Conservation (phyloP, 306 rosid species). For the Gastrolobium villosum region DNA sequence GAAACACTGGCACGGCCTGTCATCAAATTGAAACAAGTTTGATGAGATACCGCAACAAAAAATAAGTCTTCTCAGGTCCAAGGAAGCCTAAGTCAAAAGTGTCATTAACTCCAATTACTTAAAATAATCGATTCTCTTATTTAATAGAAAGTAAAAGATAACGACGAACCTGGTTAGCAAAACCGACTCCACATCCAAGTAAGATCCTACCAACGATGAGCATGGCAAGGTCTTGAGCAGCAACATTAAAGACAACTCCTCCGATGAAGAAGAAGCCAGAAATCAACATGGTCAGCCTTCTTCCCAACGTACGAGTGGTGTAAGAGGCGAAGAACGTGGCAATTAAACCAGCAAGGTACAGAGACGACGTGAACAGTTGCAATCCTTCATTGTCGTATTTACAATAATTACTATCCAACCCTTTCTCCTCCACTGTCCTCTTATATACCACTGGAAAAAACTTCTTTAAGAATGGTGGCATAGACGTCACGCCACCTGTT, state of each 20-base stretch:
- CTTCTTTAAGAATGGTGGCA: constrained; percentile 66
- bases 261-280: constrained; percentile 71
- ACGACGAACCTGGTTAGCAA: constrained; percentile 84
- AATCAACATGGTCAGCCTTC: constrained; percentile 74
- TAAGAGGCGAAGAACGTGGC: constrained; percentile 75
- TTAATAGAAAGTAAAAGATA: not conserved
- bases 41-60: not conserved
- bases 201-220: constrained; percentile 73
- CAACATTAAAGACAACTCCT: constrained; percentile 64
- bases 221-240: constrained; percentile 67
- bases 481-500: constrained; percentile 80
- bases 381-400: constrained; percentile 72
- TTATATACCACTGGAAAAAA: constrained; percentile 70
- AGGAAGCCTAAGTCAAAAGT: not conserved
- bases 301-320: constrained; percentile 69
- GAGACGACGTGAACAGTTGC: constrained; percentile 80
- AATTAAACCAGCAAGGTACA: constrained; percentile 74
- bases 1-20: constrained; percentile 96
- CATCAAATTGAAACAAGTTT: constrained; percentile 7
- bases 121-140: not conserved
- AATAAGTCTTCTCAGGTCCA: not conserved
- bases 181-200: constrained; percentile 90
- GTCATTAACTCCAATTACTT: not conserved
- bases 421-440: constrained; percentile 49
- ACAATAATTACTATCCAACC: constrained; percentile 64